Conservation (phyloP, 2,329 filamentous ascomycete genomes). For the Neonectria neomacrospora region DNA sequence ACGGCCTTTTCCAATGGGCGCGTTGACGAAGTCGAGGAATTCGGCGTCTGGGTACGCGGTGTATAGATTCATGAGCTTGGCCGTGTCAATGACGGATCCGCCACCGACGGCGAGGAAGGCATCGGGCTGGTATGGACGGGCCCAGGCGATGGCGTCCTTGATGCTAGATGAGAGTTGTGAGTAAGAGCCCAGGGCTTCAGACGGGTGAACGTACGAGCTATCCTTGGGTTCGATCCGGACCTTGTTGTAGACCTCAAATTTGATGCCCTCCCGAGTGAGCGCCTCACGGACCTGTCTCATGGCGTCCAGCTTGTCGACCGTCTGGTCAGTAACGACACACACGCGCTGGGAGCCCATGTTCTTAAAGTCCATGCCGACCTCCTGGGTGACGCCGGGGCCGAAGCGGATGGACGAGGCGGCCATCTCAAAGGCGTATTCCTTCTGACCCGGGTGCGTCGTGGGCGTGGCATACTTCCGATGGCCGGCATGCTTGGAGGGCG, state of each 20-base stretch:
- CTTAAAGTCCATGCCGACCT: constrained; percentile 97
- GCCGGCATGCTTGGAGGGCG: constrained; percentile 55
- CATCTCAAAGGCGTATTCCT: constrained; percentile 99
- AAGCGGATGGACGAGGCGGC: constrained; percentile 95
- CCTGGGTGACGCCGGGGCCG: constrained; percentile 90
- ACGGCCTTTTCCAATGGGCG: constrained; percentile 87
- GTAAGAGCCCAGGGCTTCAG: neutral
- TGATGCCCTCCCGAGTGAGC: constrained; percentile 79
- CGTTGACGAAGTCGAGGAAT: constrained; percentile 98
- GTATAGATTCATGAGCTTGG: constrained; percentile 98
- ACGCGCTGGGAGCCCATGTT: constrained; percentile 90
- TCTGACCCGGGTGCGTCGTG: constrained; percentile 68
- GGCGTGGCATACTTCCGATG: constrained; percentile 77
- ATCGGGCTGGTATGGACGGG: constrained; percentile 83
- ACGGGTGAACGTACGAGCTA: constrained; percentile 72
- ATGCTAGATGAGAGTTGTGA: constrained; percentile 63
- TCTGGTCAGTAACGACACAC: constrained; percentile 90
- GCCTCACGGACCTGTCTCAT: constrained; percentile 91
- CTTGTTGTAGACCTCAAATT: constrained; percentile 83
- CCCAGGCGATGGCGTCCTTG: constrained; percentile 88
- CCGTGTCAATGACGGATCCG: constrained; percentile 96
- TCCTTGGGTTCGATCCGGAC: constrained; percentile 94
- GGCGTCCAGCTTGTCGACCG: constrained; percentile 82
- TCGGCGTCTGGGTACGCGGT: constrained; percentile 89
- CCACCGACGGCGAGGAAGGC: constrained; percentile 90